Evolutionary conservation across 2,329 filamentous ascomycete genomes (phyloP).

Genomic region (Sporothrix schenckii): DNA sequence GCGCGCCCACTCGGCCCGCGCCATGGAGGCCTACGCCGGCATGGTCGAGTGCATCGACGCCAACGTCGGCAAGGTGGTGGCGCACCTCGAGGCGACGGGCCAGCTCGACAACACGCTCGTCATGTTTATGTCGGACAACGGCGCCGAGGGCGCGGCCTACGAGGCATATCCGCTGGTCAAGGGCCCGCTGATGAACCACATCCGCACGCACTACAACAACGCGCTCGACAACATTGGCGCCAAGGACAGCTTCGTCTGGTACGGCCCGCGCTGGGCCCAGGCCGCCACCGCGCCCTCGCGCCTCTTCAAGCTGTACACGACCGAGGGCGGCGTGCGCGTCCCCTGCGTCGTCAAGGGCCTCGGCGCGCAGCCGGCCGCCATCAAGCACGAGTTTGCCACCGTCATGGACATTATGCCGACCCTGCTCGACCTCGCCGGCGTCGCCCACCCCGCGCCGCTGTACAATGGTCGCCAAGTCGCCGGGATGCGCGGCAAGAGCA

Average conservation of each 20-base stretch:
- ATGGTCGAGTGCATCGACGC: slow-evolving; percentile 66
- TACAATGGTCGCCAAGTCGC: slow-evolving; percentile 47
- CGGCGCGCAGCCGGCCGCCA: slow-evolving; percentile 44
- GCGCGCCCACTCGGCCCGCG: slow-evolving; percentile 52
- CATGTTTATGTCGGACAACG: slow-evolving; percentile 33
- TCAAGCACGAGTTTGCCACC: slow-evolving; percentile 51
- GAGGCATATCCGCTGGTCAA: slow-evolving; percentile 35
- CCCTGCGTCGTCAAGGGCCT: slow-evolving; percentile 50
- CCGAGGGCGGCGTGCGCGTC: slow-evolving; percentile 56
- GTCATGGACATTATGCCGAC: slow-evolving; percentile 57
- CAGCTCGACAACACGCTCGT: slow-evolving; percentile 61
- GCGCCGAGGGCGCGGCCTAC: slow-evolving; percentile 32
- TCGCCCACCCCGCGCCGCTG: slow-evolving; percentile 53
- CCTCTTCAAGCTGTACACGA: slow-evolving; percentile 45
- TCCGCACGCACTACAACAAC: slow-evolving; percentile 60
- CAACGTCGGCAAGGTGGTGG: slow-evolving; percentile 63
- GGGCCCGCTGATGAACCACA: slow-evolving; percentile 36
- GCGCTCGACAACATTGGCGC: slow-evolving; percentile 58
- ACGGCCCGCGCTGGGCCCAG: slow-evolving; percentile 57
- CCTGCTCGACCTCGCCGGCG: slow-evolving; percentile 52
- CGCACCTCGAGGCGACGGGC: slow-evolving; percentile 57
- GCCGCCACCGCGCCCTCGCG: slow-evolving; percentile 42
- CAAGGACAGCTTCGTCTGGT: slow-evolving; percentile 59
- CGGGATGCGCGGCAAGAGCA: slow-evolving; percentile 42
- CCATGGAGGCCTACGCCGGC: slow-evolving; percentile 65